Percentiles rank a stretch among this genome's conserved stretches.
Conservation (phyloP, 345 rosid genomes). For the Arabidopsis arenosa region DNA sequence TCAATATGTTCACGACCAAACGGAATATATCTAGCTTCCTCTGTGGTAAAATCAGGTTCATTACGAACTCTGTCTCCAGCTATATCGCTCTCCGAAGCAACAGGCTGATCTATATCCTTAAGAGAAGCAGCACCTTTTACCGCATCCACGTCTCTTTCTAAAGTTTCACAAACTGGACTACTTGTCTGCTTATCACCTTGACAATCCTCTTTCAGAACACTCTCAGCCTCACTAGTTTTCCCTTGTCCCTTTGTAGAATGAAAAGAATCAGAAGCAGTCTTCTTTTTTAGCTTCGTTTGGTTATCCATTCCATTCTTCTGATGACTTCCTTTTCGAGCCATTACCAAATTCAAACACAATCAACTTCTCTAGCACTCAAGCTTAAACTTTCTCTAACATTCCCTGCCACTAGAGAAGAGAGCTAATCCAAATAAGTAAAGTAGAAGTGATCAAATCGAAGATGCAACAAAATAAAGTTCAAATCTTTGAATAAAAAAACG, state of each 20-base stretch:
- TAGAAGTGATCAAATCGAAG: slow-evolving; percentile 14
- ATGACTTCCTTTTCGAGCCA: slow-evolving; percentile 90
- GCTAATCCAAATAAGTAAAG: slow-evolving; percentile 8
- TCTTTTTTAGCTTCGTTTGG: slow-evolving; percentile 56
- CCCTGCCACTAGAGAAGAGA: slow-evolving; percentile 43
- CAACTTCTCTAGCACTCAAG: slow-evolving; percentile 31
- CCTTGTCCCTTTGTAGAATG: slow-evolving; percentile 51
- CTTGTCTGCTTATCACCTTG: slow-evolving; percentile 51
- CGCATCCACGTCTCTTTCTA: slow-evolving; percentile 46
- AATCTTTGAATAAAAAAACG: slow-evolving; percentile 11
- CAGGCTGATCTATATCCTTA: slow-evolving; percentile 45
- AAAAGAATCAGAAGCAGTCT: slow-evolving; percentile 53
- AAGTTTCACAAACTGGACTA: slow-evolving; percentile 40
- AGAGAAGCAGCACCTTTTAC: slow-evolving; percentile 41
- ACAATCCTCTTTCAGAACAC: slow-evolving; percentile 53
- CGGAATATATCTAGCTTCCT: slow-evolving; percentile 47
- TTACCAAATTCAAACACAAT: slow-evolving; percentile 39
- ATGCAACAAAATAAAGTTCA: neutral
- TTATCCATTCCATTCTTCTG: slow-evolving; percentile 76
- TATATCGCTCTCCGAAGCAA: slow-evolving; percentile 45
- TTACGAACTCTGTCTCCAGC: slow-evolving; percentile 44
- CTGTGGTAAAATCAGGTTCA: slow-evolving; percentile 42
- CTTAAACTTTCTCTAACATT: slow-evolving; percentile 28
- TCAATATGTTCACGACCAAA: slow-evolving; percentile 49
- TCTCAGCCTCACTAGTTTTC: slow-evolving; percentile 52